phyloP scores from a whole-genome alignment of 768 basidiomycete genomes.

The Tulasnella sp. region DNA sequence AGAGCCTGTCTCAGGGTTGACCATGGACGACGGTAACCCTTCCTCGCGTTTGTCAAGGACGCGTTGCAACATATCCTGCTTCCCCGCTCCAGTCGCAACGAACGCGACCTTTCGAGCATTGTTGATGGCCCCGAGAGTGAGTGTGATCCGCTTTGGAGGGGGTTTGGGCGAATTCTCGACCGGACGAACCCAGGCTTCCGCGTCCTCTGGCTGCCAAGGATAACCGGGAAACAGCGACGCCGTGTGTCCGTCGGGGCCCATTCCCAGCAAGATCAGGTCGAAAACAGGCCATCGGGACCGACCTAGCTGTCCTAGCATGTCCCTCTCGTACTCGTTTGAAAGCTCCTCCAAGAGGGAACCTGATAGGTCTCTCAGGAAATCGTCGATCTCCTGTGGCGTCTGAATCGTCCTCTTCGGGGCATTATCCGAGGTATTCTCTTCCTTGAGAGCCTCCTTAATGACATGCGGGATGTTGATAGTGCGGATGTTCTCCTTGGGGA shows the following conservation, averaged over 20 bases:
- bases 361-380: conserved; percentile 20
- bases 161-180: conserved; percentile 96
- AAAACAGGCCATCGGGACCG: conserved; percentile 88
- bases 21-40: conserved; percentile 80
- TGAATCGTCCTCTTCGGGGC: neutral
- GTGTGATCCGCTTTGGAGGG: conserved; percentile 84
- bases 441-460: conserved; percentile 74
- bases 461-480: conserved; percentile 70
- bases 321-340: conserved; percentile 54
- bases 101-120: conserved; percentile 88
- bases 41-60: conserved; percentile 72
- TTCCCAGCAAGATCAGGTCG: conserved; percentile 94
- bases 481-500: conserved; percentile 78
- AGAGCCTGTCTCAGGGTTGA: conserved; percentile 80
- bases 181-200: conserved; percentile 90
- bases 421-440: conserved; percentile 51
- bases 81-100: conserved; percentile 81
- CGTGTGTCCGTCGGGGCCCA: conserved; percentile 99
- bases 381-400: conserved; percentile 6
- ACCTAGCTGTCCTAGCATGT: no score
- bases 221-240: conserved; percentile 98
- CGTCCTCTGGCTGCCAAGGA: conserved; percentile 70
- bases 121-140: conserved; percentile 90
- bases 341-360: conserved; percentile 47
- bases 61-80: conserved; percentile 69